Percentiles rank a stretch among this genome's conserved stretches.
Conservation (phyloP, 2,329 filamentous ascomycete genomes). For the Hymenoscyphus fraxineus region DNA sequence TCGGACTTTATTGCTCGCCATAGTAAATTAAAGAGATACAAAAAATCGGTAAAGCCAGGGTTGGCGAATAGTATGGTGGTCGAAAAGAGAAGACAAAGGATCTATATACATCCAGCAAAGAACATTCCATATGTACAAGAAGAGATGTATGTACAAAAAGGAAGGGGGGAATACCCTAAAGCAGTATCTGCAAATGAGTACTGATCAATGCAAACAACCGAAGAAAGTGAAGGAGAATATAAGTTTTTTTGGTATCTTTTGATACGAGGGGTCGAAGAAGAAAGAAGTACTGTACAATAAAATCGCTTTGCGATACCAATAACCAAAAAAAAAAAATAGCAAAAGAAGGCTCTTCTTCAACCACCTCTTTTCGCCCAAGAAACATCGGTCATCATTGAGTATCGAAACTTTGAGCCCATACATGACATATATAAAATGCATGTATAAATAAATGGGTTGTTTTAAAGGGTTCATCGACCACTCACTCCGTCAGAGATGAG, state of each 20-base stretch:
- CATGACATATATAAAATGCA: conserved; percentile 1
- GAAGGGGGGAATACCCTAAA: not conserved
- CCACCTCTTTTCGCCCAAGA: not conserved
- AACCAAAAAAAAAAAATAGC: not conserved
- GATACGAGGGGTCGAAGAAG: not conserved
- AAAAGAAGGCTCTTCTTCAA: not conserved
- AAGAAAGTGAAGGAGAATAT: not conserved
- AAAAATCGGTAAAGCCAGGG: not conserved
- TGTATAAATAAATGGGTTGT: conserved; percentile 1
- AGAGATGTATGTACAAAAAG: not conserved
- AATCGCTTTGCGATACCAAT: not conserved
- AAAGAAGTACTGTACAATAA: not conserved
- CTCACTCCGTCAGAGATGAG: not conserved
- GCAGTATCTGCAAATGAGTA: not conserved
- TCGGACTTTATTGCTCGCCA: not conserved
- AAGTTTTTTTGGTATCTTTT: not conserved
- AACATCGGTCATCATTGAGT: not conserved
- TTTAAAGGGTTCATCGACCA: conserved; percentile 1
- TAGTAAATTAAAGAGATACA: not conserved
- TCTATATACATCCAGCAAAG: not conserved
- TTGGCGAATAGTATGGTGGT: not conserved
- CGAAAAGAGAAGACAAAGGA: not conserved
- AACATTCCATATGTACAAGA: not conserved
- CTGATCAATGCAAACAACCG: not conserved
- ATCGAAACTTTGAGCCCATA: not conserved